Evolutionary conservation across 2,329 filamentous ascomycete genomes (phyloP).

Genomic region (Colletotrichum aenigma): DNA sequence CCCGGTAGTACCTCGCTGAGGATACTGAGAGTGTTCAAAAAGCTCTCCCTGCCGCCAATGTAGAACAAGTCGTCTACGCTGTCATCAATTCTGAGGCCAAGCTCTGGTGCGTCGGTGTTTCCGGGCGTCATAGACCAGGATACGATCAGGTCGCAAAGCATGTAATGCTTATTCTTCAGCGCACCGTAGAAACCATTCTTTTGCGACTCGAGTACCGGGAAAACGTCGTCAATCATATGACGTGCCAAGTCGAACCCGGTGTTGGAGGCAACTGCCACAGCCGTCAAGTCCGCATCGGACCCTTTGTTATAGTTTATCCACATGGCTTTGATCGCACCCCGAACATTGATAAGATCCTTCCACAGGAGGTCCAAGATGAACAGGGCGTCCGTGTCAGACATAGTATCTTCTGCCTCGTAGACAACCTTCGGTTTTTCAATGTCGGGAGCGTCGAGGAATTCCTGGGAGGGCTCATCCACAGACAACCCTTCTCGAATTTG

Average conservation of each 20-base stretch:
- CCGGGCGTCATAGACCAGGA: not conserved
- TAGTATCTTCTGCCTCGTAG: not conserved
- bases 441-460: conserved; percentile 36
- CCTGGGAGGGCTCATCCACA: conserved; percentile 40
- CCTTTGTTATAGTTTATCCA: conserved; percentile 32
- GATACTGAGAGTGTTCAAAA: not conserved
- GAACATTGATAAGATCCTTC: conserved; percentile 32
- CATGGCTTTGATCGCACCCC: conserved; percentile 28
- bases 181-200: not conserved
- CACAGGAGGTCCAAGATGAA: conserved; percentile 30
- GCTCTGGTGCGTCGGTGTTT: not conserved
- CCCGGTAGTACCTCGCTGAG: not conserved
- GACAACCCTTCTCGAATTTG: conserved; percentile 37
- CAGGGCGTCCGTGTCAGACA: conserved; percentile 25
- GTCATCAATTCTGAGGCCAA: conserved; percentile 8
- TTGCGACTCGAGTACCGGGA: conserved; percentile 25
- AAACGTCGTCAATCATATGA: conserved; percentile 32
- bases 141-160: not conserved
- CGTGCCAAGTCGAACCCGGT: conserved; percentile 37
- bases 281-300: conserved; percentile 28
- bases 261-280: conserved; percentile 38
- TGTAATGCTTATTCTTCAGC: not conserved
- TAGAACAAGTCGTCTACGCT: not conserved
- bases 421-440: conserved; percentile 21
- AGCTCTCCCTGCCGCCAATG: not conserved